Percentiles rank a stretch among this genome's conserved stretches.
Conservation (phyloP, 805 yeast species). For the Martiniozyma abietophila region DNA sequence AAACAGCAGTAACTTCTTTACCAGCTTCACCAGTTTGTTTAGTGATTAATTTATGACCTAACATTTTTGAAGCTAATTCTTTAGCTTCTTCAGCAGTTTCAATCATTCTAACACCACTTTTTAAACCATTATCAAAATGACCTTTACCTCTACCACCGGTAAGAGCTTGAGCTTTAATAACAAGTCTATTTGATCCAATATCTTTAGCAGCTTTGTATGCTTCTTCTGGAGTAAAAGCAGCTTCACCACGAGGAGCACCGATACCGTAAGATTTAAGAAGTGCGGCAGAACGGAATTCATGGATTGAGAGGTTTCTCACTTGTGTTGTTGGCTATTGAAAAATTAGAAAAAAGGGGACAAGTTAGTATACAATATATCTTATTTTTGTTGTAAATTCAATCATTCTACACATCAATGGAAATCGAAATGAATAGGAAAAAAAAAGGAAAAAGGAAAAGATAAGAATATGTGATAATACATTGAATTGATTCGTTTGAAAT, state of each 20-base stretch:
- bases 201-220: constrained; percentile 76
- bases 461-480: too few relatives aligned
- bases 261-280: constrained; percentile 74
- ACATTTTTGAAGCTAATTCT: constrained; percentile 81
- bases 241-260: constrained; percentile 84
- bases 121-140: constrained; percentile 87
- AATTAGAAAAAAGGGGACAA: not conserved
- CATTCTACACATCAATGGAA: too few relatives aligned
- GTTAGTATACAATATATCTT: too few relatives aligned
- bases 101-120: constrained; percentile 94
- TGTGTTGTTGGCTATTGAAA: constrained; percentile 16
- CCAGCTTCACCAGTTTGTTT: constrained; percentile 98
- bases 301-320: constrained; percentile 75
- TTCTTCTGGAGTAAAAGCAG: constrained; percentile 83
- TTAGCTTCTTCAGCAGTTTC: constrained; percentile 78
- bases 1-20: constrained; percentile 93
- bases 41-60: constrained; percentile 87
- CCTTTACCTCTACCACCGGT: constrained; percentile 99
- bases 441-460: not conserved
- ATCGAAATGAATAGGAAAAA: too few relatives aligned
- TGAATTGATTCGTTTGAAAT: not conserved
- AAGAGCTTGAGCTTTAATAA: constrained; percentile 95
- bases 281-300: constrained; percentile 93
- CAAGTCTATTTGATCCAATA: constrained; percentile 72
- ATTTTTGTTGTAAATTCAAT: too few relatives aligned